Evolutionary conservation across 2,329 filamentous ascomycete genomes (phyloP).

Genomic region (Fusarium hainanense): DNA sequence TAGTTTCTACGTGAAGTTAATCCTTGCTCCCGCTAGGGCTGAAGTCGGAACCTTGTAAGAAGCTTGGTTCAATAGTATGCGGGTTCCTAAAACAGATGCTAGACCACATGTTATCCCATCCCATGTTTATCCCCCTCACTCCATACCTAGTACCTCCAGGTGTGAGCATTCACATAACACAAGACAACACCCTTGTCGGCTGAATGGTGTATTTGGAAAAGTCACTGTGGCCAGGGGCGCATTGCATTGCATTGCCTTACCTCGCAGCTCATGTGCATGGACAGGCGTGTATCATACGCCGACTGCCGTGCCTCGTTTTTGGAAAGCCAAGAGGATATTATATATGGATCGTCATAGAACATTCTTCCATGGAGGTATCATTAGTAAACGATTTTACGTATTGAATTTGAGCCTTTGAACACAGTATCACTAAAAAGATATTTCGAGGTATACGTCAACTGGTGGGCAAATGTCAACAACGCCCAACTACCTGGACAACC

Average conservation of each 20-base stretch:
- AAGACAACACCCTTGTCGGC: not conserved
- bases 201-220: not conserved
- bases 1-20: slow-evolving; percentile 1
- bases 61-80: slow-evolving; percentile 11
- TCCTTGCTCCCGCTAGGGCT: slow-evolving; percentile 26
- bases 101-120: not conserved
- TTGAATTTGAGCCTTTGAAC: not conserved
- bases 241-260: not conserved
- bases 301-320: not conserved
- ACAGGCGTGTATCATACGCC: not conserved
- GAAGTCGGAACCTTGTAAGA: slow-evolving; percentile 22
- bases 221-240: not conserved
- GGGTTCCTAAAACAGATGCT: not conserved
- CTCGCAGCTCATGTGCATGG: not conserved
- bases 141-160: not conserved
- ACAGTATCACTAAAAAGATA: not conserved
- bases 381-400: not conserved
- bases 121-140: not conserved
- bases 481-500: not conserved
- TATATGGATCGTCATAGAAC: slow-evolving; percentile 2
- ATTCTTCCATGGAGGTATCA: not conserved
- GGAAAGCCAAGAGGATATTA: slow-evolving; percentile 1
- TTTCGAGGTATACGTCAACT: not conserved
- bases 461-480: not conserved
- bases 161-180: not conserved